A percentile compares a stretch with the other conserved stretches of the same genome.
These are phyloP conservation scores for Naganishia vishniacii DNA, from an alignment of 768 basidiomycete genomes.

Conservation along the genomic window DNA sequence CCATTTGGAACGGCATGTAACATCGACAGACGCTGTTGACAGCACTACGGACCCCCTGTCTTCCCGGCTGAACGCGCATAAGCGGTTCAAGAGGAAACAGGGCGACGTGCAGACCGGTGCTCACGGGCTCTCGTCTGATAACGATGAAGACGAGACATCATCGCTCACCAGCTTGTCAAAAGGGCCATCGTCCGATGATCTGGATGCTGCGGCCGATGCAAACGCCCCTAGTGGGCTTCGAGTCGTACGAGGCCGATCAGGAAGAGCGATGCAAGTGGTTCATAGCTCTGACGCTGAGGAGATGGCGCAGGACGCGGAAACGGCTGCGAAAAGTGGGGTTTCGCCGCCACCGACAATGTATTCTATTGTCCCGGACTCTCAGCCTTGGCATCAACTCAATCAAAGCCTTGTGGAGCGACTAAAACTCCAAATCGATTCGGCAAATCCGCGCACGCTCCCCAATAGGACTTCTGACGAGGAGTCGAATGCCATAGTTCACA, in stretches of 20 bases:
- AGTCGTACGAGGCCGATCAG: neutral
- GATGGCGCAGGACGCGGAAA: neutral
- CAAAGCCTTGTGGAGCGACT: neutral
- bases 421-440: neutral
- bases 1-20: neutral
- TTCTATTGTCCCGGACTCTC: neutral
- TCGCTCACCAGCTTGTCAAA: slow-evolving; percentile 13
- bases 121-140: neutral
- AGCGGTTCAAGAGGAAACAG: slow-evolving; percentile 3
- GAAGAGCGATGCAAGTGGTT: neutral
- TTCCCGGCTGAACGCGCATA: neutral
- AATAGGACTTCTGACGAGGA: too few relatives aligned
- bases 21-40: neutral
- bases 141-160: neutral
- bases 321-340: neutral
- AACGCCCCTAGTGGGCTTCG: neutral
- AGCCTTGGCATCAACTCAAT: neutral
- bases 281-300: slow-evolving; percentile 7
- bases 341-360: neutral
- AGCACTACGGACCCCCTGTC: neutral
- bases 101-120: neutral
- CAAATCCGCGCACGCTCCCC: neutral
- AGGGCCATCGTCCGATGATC: neutral
- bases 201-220: neutral
- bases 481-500: too few relatives aligned